These are phyloP conservation scores for Xerocomus brunneocitrinus DNA, from an alignment of 768 basidiomycete genomes.

Conservation along the genomic window DNA sequence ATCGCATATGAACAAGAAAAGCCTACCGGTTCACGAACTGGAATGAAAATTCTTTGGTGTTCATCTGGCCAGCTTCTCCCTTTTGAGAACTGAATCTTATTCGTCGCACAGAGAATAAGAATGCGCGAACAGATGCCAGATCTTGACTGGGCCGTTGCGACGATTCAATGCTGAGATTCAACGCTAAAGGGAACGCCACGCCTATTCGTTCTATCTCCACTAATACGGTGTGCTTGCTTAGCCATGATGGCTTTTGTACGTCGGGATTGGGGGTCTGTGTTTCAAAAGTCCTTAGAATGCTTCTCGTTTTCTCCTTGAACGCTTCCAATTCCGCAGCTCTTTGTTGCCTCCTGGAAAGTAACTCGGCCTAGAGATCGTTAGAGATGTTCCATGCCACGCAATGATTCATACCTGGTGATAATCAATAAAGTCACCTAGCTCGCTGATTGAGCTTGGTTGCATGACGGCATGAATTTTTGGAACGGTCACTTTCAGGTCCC, in stretches of 20 bases:
- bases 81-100: conserved; percentile 68
- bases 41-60: conserved; percentile 69
- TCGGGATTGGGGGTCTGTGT: conserved; percentile 38
- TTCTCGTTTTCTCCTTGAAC: conserved; percentile 78
- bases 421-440: conserved; percentile 86
- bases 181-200: conserved; percentile 82
- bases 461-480: conserved; percentile 87
- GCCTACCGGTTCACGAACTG: conserved; percentile 79
- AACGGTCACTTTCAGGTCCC: conserved; percentile 48
- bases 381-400: not conserved
- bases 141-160: conserved; percentile 38
- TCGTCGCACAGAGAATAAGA: conserved; percentile 78
- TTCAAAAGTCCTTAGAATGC: conserved; percentile 72
- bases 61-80: conserved; percentile 74
- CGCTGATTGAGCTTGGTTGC: conserved; percentile 90
- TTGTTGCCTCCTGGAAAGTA: conserved; percentile 67
- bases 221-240: conserved; percentile 51
- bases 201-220: conserved; percentile 67
- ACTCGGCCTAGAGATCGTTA: conserved; percentile 54
- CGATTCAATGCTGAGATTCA: conserved; percentile 54
- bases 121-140: conserved; percentile 59
- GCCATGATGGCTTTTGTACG: conserved; percentile 40
- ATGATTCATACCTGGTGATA: conserved; percentile 59
- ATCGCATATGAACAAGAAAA: not conserved
- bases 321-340: conserved; percentile 73